Conservation (phyloP, 2,329 filamentous ascomycete genomes). For the Aspergillus carbonarius region DNA sequence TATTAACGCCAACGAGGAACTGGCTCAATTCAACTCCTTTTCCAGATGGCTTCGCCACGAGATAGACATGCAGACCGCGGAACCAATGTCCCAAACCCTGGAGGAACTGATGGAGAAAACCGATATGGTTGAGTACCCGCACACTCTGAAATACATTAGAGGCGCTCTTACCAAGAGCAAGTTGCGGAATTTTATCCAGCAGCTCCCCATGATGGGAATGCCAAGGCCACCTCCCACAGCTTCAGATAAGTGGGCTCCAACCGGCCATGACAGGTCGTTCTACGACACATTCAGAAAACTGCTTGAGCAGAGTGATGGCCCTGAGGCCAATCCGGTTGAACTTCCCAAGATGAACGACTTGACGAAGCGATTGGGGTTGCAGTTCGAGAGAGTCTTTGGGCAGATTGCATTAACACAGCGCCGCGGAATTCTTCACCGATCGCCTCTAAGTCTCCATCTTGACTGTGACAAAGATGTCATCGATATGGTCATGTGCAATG, state of each 20-base stretch:
- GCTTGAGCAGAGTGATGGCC: constrained; percentile 52
- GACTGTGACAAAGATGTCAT: constrained; percentile 39
- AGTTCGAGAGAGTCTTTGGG: constrained; percentile 63
- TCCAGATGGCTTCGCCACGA: constrained; percentile 80
- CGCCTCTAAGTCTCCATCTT: constrained; percentile 49
- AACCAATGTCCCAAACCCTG: constrained; percentile 56
- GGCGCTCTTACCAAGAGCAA: constrained; percentile 66
- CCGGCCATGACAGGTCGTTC: constrained; percentile 40
- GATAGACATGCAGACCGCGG: constrained; percentile 72
- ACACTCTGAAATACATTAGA: constrained; percentile 75
- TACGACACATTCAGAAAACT: constrained; percentile 52
- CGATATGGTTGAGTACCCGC: constrained; percentile 68
- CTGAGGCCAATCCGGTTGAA: constrained; percentile 50
- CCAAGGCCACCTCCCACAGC: constrained; percentile 39
- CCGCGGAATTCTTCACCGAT: constrained; percentile 66
- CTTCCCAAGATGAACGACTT: constrained; percentile 65
- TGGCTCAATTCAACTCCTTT: constrained; percentile 74
- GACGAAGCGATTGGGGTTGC: constrained; percentile 57
- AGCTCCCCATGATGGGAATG: constrained; percentile 36
- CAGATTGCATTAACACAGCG: constrained; percentile 69
- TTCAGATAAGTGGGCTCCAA: constrained; percentile 42
- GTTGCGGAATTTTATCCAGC: constrained; percentile 58
- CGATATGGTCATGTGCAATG: constrained; percentile 60
- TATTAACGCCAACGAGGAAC: constrained; percentile 69
- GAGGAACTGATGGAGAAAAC: constrained; percentile 78